These are phyloP conservation scores for Lipomyces yarrowii DNA, from an alignment of 1,139 yeast species.

Conservation along the genomic window DNA sequence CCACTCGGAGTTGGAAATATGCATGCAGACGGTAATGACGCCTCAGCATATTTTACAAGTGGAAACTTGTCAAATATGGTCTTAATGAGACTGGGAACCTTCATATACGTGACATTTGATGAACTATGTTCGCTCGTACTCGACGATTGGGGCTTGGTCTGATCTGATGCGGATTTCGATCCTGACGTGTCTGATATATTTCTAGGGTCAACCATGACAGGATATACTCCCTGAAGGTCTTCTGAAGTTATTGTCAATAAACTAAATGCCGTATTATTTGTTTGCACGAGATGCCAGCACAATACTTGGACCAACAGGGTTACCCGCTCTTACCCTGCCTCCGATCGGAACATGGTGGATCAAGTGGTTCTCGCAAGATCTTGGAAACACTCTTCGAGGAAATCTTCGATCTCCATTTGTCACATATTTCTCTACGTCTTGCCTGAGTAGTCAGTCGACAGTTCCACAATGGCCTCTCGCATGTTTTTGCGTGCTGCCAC, in stretches of 20 bases:
- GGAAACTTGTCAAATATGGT: conserved; percentile 24
- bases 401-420: neutral
- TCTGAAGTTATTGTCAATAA: neutral
- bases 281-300: neutral
- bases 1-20: neutral
- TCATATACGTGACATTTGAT: conserved; percentile 8
- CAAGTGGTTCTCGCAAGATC: neutral
- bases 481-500: conserved; percentile 2
- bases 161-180: neutral
- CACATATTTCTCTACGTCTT: neutral
- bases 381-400: neutral
- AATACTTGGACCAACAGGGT: neutral
- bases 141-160: neutral
- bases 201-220: neutral
- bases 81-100: conserved; percentile 22
- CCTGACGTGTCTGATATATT: neutral
- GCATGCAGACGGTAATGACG: conserved; percentile 3
- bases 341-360: neutral
- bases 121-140: neutral
- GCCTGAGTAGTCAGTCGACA: neutral
- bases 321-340: neutral
- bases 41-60: conserved; percentile 9
- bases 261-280: neutral
- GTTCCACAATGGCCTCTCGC: conserved; percentile 3
- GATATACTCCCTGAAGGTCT: neutral